Conservation (phyloP, 2,329 filamentous ascomycete genomes). For the Pyrenophora teres region DNA sequence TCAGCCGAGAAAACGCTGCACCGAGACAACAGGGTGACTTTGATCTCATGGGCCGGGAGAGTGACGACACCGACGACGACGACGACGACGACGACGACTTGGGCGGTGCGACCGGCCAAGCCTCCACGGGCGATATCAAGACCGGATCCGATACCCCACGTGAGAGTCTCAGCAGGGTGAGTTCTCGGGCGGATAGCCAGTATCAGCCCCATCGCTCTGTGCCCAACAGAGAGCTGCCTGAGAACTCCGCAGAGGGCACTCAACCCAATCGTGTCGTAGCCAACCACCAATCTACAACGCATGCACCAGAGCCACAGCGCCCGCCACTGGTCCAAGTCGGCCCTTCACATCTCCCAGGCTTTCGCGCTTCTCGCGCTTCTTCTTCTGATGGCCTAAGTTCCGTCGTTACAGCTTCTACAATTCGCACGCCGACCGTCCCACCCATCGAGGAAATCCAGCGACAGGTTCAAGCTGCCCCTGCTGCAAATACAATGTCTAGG, state of each 20-base stretch:
- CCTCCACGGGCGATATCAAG: constrained; percentile 27
- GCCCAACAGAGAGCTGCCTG: constrained; percentile 28
- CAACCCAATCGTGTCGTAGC: constrained; percentile 27
- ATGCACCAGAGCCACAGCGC: constrained; percentile 39
- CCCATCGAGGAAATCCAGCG: constrained; percentile 41
- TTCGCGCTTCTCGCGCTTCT: constrained; percentile 52
- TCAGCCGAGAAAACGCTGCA: constrained; percentile 25
- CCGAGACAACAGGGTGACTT: constrained; percentile 31
- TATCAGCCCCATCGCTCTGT: constrained; percentile 28
- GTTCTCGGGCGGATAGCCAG: constrained; percentile 32
- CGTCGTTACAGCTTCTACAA: constrained; percentile 40
- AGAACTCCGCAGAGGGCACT: constrained; percentile 29
- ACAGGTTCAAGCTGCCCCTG: constrained; percentile 24
- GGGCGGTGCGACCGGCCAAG: constrained; percentile 31
- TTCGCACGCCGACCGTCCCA: constrained; percentile 37
- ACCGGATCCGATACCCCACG: constrained; percentile 27
- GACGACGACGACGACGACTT: constrained; percentile 43
- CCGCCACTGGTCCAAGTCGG: constrained; percentile 51
- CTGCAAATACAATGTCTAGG: constrained; percentile 48
- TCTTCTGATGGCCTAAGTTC: constrained; percentile 53
- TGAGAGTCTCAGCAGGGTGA: constrained; percentile 28
- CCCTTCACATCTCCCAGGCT: constrained; percentile 55
- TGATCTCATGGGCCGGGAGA: constrained; percentile 33
- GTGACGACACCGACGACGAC: constrained; percentile 42
- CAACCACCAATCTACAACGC: constrained; percentile 30